These are phyloP conservation scores for Hyaloscypha hepaticicola DNA, from an alignment of 495 filamentous ascomycete genomes.

Conservation along the genomic window DNA sequence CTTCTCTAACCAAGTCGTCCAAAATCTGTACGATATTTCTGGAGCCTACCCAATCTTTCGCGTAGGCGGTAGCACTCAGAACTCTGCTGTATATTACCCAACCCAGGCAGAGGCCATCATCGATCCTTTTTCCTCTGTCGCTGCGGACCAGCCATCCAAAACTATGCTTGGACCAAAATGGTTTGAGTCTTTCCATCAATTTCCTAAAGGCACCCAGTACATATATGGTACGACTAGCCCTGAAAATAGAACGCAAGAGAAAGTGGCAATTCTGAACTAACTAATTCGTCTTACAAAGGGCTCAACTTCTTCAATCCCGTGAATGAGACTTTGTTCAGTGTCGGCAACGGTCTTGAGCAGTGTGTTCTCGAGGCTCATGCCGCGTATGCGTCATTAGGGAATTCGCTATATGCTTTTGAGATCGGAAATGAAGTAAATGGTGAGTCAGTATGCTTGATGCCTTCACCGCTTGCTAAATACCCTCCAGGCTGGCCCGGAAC, in stretches of 20 bases:
- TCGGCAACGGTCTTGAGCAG: slow-evolving; percentile 21
- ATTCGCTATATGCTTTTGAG: slow-evolving; percentile 29
- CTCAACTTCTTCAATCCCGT: slow-evolving; percentile 23
- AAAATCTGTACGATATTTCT: slow-evolving; percentile 27
- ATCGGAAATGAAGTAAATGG: slow-evolving; percentile 34
- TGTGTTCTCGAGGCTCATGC: slow-evolving; percentile 18
- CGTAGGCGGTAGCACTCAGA: slow-evolving; percentile 28
- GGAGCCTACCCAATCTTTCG: slow-evolving; percentile 30
- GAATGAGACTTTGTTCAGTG: slow-evolving; percentile 13
- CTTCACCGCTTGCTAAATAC: too few relatives aligned
- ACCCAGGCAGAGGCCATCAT: slow-evolving; percentile 28
- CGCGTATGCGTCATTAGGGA: slow-evolving; percentile 17
- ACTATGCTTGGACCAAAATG: slow-evolving; percentile 26
- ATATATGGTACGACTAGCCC: slow-evolving; percentile 18
- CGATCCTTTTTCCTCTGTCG: slow-evolving; percentile 12
- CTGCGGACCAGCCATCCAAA: slow-evolving; percentile 24
- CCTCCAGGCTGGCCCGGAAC: slow-evolving; percentile 28
- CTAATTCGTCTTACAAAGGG: slow-evolving; percentile 4
- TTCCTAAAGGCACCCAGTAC: slow-evolving; percentile 28
- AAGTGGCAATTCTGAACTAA: neutral
- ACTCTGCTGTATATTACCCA: slow-evolving; percentile 20
- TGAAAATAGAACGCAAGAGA: too few relatives aligned
- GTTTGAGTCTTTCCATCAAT: slow-evolving; percentile 28
- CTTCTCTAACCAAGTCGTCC: slow-evolving; percentile 27
- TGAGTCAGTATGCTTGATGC: neutral